Evolutionary conservation across 2,329 filamentous ascomycete genomes (phyloP), one percentile per base, ranked within the genome.

Genomic region (Penicillium sp.): DNA sequence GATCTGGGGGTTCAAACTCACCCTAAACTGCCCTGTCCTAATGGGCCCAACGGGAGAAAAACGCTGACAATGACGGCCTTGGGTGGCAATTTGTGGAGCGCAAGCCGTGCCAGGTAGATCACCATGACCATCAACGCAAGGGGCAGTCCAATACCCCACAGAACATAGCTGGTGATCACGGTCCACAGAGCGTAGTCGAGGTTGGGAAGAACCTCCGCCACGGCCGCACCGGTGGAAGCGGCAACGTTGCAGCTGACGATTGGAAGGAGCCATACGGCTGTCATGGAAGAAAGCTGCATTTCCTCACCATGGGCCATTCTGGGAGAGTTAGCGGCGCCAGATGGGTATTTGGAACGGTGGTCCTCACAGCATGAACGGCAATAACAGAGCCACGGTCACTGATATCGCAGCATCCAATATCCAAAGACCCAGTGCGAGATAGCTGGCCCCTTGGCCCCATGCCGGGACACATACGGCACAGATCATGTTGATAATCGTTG

Each of bases 101-200:
- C 85, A 22, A 91, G 77, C 13, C 87, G 84, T 53, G 87, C 83
- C 59, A 88, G 87, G 72, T 90, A 90, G 45, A 90, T 81, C 5
- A 83, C 83, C 40, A 89, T 77, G 7, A 88, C 81, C 57, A 83
- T 82, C 69, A 87, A 78, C 0, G 86, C 82, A 43, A 90, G 72
- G 0, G 82, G 81, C 1, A 81, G 74, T 2, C 86, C 84, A 48
- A 87, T 83, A 0, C 87, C 87, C 86, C 85, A 89, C 54, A 90
- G 80, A n/a, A 88, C 75, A 68, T 90, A 91, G 22, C 81, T 86
- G 14, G 77, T 76, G 21, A 90, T 72, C 18, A 90, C 66, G 0
- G 88, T 90, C 53, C 80, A 81, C 11, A 88, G 73, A 5, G 84
- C 85, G 58, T 85, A 77, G 31, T 80, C 71, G 0, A 73, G 72